phyloP scores from a whole-genome alignment of 2,329 filamentous ascomycete genomes.

The Davidsoniella australis region DNA sequence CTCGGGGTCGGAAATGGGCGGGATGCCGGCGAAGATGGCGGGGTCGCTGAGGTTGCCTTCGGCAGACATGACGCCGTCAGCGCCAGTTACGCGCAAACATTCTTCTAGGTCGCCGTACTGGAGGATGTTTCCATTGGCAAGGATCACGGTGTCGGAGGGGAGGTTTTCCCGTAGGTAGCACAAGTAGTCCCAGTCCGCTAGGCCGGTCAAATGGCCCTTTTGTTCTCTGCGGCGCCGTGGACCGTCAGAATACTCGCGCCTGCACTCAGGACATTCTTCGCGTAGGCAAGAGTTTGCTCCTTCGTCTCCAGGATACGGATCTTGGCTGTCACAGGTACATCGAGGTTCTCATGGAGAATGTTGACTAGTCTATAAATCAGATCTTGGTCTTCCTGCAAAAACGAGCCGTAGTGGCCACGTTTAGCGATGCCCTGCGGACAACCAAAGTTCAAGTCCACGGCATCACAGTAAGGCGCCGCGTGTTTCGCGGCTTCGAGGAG shows the following conservation, averaged over 20 bases:
- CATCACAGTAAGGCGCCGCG: conserved; percentile 79
- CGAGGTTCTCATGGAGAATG: conserved; percentile 59
- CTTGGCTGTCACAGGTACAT: conserved; percentile 83
- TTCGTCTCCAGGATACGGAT: conserved; percentile 76
- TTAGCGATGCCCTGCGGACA: conserved; percentile 92
- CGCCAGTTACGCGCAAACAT: conserved; percentile 70
- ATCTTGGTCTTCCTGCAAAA: conserved; percentile 82
- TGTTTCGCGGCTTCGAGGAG: conserved; percentile 62
- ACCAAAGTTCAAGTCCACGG: conserved; percentile 85
- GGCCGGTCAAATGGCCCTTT: conserved; percentile 85
- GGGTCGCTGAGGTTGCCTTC: conserved; percentile 92
- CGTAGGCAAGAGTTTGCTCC: conserved; percentile 78
- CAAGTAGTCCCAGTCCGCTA: conserved; percentile 84
- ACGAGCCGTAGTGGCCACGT: conserved; percentile 82
- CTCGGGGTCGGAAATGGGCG: neutral
- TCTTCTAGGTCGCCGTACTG: conserved; percentile 58
- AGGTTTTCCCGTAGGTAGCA: conserved; percentile 67
- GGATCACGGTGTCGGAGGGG: conserved; percentile 76
- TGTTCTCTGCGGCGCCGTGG: conserved; percentile 74
- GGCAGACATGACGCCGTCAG: conserved; percentile 87
- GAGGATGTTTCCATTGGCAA: conserved; percentile 90
- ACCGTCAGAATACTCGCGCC: conserved; percentile 89
- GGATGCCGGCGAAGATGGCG: conserved; percentile 44
- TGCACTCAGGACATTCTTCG: conserved; percentile 67
- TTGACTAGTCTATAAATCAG: conserved; percentile 70